Evolutionary conservation across 1,284 basidiomycete species (phyloP).

Genomic region (Ceratobasidium sp.): DNA sequence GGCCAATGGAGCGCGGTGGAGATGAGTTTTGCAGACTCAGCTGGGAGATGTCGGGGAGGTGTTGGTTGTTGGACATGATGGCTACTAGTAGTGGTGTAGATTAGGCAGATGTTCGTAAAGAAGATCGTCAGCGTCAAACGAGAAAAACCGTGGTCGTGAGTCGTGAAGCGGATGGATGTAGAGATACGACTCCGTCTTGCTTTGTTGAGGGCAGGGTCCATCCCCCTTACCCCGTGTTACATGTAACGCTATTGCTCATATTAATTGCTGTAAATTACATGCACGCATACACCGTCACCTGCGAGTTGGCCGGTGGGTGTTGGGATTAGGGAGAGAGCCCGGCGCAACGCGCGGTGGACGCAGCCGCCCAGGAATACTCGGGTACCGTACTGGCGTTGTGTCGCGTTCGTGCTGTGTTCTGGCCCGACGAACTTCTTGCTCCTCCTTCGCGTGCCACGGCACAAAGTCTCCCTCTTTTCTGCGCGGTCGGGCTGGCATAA

Average conservation of each 20-base stretch:
- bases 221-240: conserved; percentile 37
- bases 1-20: conserved; percentile 81
- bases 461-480: conserved; percentile 15
- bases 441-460: conserved; percentile 9
- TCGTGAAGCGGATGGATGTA: conserved; percentile 34
- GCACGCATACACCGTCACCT: conserved; percentile 12
- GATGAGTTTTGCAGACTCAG: conserved; percentile 72
- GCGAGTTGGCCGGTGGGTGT: conserved; percentile 5
- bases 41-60: conserved; percentile 73
- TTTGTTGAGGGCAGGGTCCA: conserved; percentile 42
- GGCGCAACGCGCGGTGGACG: conserved; percentile 19
- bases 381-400: neutral
- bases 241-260: no score
- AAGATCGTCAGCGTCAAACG: conserved; percentile 30
- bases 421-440: neutral
- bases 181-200: conserved; percentile 27
- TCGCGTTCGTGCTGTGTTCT: neutral
- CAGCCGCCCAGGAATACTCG: neutral
- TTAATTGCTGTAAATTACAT: conserved; percentile 8
- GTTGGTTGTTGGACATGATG: conserved; percentile 21
- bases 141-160: conserved; percentile 35
- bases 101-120: conserved; percentile 29
- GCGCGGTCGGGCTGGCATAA: neutral
- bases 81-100: conserved; percentile 15
- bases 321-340: conserved; percentile 25